A percentile compares a stretch with the other conserved stretches of the same genome.
Conservation (phyloP, 768 basidiomycete species). For the Lactifluus volemus region DNA sequence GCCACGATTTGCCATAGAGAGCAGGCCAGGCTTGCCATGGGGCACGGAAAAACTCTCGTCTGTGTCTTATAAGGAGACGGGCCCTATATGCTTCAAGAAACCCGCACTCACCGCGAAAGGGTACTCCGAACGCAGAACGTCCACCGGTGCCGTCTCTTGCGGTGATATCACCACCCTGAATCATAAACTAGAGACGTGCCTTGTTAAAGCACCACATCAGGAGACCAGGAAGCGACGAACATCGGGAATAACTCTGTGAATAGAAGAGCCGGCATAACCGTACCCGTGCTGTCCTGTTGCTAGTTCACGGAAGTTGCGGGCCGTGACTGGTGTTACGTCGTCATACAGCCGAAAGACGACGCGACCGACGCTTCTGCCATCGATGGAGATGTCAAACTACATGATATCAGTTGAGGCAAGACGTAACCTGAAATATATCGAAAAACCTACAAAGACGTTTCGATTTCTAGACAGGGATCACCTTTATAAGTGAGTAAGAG, state of each 20-base stretch:
- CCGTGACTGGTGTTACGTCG: slow-evolving; percentile 38
- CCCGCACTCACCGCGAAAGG: slow-evolving; percentile 51
- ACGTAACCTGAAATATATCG: neutral
- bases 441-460: slow-evolving; percentile 13
- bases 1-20: slow-evolving; percentile 88
- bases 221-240: slow-evolving; percentile 28
- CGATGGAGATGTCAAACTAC: slow-evolving; percentile 29
- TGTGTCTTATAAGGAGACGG: slow-evolving; percentile 17
- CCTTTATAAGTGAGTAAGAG: neutral
- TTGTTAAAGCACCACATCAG: neutral
- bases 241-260: slow-evolving; percentile 58
- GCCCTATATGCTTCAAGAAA: neutral
- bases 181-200: slow-evolving; percentile 48
- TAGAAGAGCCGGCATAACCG: slow-evolving; percentile 39
- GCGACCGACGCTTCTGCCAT: slow-evolving; percentile 26
- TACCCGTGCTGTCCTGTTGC: slow-evolving; percentile 41
- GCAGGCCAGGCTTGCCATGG: slow-evolving; percentile 55
- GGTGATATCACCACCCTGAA: slow-evolving; percentile 86
- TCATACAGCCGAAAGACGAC: slow-evolving; percentile 52
- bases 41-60: slow-evolving; percentile 65
- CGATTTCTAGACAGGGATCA: neutral
- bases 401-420: neutral
- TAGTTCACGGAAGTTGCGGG: slow-evolving; percentile 49
- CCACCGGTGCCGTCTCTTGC: slow-evolving; percentile 67
- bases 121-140: slow-evolving; percentile 78